A percentile compares a stretch with the other conserved stretches of the same genome.
Evolutionary conservation across 768 basidiomycete species (phyloP).

Genomic region (Agaricus sinodeliciosus): DNA sequence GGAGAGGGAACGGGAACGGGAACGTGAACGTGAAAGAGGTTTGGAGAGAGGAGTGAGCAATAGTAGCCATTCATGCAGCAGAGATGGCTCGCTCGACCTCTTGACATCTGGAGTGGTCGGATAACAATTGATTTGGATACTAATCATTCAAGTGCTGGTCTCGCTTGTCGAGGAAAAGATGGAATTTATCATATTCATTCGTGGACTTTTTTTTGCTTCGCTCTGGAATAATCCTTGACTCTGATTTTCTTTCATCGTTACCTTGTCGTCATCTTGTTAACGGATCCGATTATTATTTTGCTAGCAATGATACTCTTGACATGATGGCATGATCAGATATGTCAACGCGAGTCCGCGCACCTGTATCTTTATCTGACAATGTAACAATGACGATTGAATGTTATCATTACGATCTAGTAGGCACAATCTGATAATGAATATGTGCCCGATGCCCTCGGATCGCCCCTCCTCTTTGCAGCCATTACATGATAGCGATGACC

Average conservation of each 20-base stretch:
- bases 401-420: too few relatives aligned
- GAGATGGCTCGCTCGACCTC: conserved; percentile 1
- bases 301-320: too few relatives aligned
- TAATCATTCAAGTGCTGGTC: not conserved
- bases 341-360: too few relatives aligned
- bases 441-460: too few relatives aligned
- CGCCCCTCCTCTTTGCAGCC: too few relatives aligned
- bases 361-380: too few relatives aligned
- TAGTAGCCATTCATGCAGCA: not conserved
- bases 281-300: too few relatives aligned
- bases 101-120: conserved; percentile 4
- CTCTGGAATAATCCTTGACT: conserved; percentile 1
- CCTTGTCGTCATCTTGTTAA: too few relatives aligned
- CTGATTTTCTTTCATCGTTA: not conserved
- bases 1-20: conserved; percentile 3
- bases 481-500: too few relatives aligned
- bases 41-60: conserved; percentile 4
- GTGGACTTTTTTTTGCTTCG: conserved; percentile 1
- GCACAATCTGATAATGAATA: too few relatives aligned
- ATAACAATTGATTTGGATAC: not conserved
- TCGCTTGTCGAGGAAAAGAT: conserved; percentile 1
- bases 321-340: too few relatives aligned
- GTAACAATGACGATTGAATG: too few relatives aligned
- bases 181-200: conserved; percentile 1
- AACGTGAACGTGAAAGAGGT: not conserved